A percentile compares a stretch with the other conserved stretches of the same genome.
Conservation (phyloP, 352 stramenopile genomes). For the Elongisporangium senticosum region DNA sequence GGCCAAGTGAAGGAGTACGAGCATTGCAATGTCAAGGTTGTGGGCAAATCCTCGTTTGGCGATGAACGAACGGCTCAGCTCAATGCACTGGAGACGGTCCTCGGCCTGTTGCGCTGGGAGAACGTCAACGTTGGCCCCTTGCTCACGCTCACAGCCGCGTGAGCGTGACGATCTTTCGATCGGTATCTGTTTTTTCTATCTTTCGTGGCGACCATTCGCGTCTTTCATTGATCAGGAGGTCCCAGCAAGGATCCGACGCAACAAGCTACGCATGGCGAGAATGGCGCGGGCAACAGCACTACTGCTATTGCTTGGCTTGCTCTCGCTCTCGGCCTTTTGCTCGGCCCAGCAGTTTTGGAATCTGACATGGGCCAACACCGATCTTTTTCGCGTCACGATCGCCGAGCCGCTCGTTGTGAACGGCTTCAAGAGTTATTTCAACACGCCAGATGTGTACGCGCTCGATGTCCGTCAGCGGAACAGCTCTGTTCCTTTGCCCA, state of each 20-base stretch:
- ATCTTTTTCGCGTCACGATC: conserved; percentile 22
- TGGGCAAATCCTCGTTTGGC: conserved; percentile 27
- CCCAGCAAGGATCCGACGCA: conserved; percentile 5
- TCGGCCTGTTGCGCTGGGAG: conserved; percentile 48
- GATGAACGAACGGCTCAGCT: conserved; percentile 16
- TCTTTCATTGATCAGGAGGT: conserved; percentile 1
- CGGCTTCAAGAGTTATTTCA: conserved; percentile 19
- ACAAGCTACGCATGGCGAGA: conserved; percentile 1
- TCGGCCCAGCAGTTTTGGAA: conserved; percentile 14
- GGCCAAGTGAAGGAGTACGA: conserved; percentile 12
- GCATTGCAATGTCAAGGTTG: conserved; percentile 32
- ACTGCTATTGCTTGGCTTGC: conserved; percentile 6
- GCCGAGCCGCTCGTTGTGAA: conserved; percentile 16
- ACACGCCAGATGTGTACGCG: conserved; percentile 14
- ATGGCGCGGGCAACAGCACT: conserved; percentile 4
- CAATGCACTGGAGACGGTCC: conserved; percentile 53
- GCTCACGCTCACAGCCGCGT: conserved; percentile 18
- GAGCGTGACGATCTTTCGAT: too few species aligned
- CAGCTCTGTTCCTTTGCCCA: conserved; percentile 13
- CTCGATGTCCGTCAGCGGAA: conserved; percentile 15
- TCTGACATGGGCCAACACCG: conserved; percentile 22
- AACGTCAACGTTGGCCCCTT: conserved; percentile 38
- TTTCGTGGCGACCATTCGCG: conserved; percentile 5
- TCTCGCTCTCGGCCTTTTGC: conserved; percentile 2
- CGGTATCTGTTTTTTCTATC: conserved; percentile 6